Base-by-base conservation (phyloP, 805 yeast genomes). In the Candida incommunis region DNA sequence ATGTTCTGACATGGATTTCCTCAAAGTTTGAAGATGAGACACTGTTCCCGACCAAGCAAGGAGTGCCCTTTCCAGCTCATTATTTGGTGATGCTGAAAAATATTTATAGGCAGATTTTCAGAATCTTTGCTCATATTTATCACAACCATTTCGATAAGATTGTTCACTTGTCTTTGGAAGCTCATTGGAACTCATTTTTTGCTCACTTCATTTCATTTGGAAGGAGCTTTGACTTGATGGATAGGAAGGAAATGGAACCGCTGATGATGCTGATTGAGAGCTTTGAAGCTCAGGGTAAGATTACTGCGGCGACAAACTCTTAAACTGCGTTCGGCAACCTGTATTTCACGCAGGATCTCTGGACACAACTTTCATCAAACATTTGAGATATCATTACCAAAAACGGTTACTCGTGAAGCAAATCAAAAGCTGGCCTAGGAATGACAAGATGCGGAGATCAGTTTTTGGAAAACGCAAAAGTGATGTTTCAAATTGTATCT, bases 101-200 rank as follows among this genome's bases (percentile, higher is more conserved):
- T 58, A 88, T 92, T 20, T 79, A 80, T 58, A 71, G 87, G 50
- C 97, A 92, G 59, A 82, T 92, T 86, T 87, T 92, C 59, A 74
- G 97, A 53, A 84, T 92, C 15, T 88, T 90, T 65, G 98, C 98
- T 3, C 95, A 88, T 59, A 78, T 92, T 31, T 92, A 88, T 61
- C 84, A 86, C 64, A 86, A 87, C 61, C 98, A 92, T 61, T 92
- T 87, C 63, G 98, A 90, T 52, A 86, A 82, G 58, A 74, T 90
- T 22, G 78, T 90, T n/a, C 96, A 92, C 61, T 65, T 92, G 48
- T 80, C 94, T 1, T 63, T 92, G 48, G 98, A 92, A 60, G 96
- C 97, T 0, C 97, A 92, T 61, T 92, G 95, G 95, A 92, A 92
- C 62, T 88, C 97, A 2, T 84, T 88, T 54, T 92, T 94, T 64